These are phyloP conservation scores for Schizophyllum amplum DNA, from an alignment of 1,284 basidiomycete species.

Conservation along the genomic window DNA sequence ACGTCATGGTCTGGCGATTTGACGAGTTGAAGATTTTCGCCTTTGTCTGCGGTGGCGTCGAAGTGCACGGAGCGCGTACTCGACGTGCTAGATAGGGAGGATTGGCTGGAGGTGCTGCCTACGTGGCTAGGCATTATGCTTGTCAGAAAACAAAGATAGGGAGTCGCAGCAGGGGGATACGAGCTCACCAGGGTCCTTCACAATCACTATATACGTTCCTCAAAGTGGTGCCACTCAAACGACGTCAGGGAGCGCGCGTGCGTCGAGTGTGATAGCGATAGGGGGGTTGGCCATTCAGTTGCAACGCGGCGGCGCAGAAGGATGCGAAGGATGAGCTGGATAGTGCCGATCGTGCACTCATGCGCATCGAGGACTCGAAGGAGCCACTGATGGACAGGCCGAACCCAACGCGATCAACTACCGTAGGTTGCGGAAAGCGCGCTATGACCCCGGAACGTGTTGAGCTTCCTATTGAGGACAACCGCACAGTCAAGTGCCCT, in stretches of 20 bases:
- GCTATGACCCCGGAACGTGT: background rate
- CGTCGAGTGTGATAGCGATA: background rate
- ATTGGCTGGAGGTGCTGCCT: background rate
- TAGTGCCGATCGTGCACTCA: background rate
- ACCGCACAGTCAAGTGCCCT: background rate
- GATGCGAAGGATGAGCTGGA: background rate
- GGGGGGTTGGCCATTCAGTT: background rate
- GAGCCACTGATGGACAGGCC: background rate
- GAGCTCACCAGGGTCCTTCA: background rate
- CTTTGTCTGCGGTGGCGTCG: background rate
- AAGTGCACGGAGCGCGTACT: background rate
- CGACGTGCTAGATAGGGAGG: background rate
- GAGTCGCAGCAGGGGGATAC: background rate
- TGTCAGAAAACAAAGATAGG: background rate
- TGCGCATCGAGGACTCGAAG: background rate
- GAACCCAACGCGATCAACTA: background rate
- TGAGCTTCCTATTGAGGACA: background rate
- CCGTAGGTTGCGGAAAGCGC: too few relatives aligned
- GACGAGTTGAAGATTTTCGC: background rate
- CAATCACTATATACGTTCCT: background rate
- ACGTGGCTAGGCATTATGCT: background rate
- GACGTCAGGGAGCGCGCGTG: background rate
- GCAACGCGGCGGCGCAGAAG: background rate
- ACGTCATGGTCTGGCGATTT: background rate
- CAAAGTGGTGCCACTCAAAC: background rate